These are phyloP conservation scores for Herpetomonas muscarum DNA, from an alignment of 208 protist genomes.

Conservation along the genomic window DNA sequence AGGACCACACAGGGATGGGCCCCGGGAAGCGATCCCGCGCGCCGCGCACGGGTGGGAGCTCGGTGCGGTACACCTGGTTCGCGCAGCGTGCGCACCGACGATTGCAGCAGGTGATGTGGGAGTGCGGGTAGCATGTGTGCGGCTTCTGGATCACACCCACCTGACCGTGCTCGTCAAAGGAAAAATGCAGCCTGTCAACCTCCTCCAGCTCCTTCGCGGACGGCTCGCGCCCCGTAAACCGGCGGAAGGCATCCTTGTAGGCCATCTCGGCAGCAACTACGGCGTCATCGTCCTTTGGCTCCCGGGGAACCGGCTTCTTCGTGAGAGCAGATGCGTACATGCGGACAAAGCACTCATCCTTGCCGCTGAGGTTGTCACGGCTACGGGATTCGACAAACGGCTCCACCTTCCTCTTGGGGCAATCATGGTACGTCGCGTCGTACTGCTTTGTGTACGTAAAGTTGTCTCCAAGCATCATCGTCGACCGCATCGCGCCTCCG, in stretches of 20 bases:
- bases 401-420: constrained; percentile 19
- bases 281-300: constrained; percentile 21
- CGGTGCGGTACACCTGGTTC: constrained; percentile 59
- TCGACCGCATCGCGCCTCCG: constrained; percentile 2
- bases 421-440: constrained; percentile 29
- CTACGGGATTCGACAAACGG: constrained; percentile 55
- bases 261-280: constrained; percentile 43
- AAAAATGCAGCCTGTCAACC: constrained; percentile 58
- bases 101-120: constrained; percentile 65
- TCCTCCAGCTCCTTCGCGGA: constrained; percentile 75
- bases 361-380: constrained; percentile 39
- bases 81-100: constrained; percentile 32
- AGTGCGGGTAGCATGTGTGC: constrained; percentile 74
- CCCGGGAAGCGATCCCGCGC: constrained; percentile 78
- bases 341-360: constrained; percentile 82
- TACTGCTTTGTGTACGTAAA: constrained; percentile 60
- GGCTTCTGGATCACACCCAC: constrained; percentile 80
- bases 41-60: constrained; percentile 56
- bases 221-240: constrained; percentile 63
- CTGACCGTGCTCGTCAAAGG: constrained; percentile 60
- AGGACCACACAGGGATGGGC: constrained; percentile 72
- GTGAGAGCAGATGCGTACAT: constrained; percentile 66
- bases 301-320: constrained; percentile 32
- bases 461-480: background rate
- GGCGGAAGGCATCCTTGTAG: constrained; percentile 69